These are phyloP conservation scores for Gleditsia sinensis DNA, from an alignment of 306 rosid genomes.

Conservation along the genomic window DNA sequence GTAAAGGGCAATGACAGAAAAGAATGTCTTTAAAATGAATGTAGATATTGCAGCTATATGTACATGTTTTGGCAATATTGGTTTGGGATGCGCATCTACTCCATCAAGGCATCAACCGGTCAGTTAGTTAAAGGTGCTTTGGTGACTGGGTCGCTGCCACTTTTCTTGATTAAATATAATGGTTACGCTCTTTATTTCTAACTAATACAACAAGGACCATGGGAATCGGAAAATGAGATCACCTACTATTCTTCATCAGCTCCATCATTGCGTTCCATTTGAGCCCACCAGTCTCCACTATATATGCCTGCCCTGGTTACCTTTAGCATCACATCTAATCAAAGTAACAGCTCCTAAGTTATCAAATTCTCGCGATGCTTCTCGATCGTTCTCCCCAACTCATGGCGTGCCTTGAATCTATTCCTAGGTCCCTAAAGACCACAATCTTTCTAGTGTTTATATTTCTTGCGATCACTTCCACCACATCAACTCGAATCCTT, in stretches of 20 bases:
- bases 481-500: slow-evolving; percentile 45
- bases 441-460: slow-evolving; percentile 33
- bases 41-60: background rate
- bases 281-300: background rate
- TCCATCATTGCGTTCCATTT: slow-evolving; percentile 32
- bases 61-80: background rate
- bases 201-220: slow-evolving; percentile 35
- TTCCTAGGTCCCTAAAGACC: slow-evolving; percentile 17
- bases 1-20: background rate
- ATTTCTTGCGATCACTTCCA: slow-evolving; percentile 25
- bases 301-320: background rate
- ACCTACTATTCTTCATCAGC: slow-evolving; percentile 59
- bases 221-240: slow-evolving; percentile 15
- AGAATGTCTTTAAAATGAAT: background rate
- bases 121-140: no score
- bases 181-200: slow-evolving; percentile 26
- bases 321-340: background rate
- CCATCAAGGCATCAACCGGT: no score
- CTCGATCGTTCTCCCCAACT: background rate
- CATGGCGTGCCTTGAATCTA: slow-evolving; percentile 37
- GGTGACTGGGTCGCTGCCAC: no score
- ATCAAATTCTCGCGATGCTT: background rate
- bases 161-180: background rate
- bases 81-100: no score
- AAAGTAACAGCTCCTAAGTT: background rate